A percentile compares a stretch with the other conserved stretches of the same genome.
These are phyloP conservation scores for Zoysia japonica DNA, from an alignment of 176 grass and related monocot genomes.

Conservation along the genomic window DNA sequence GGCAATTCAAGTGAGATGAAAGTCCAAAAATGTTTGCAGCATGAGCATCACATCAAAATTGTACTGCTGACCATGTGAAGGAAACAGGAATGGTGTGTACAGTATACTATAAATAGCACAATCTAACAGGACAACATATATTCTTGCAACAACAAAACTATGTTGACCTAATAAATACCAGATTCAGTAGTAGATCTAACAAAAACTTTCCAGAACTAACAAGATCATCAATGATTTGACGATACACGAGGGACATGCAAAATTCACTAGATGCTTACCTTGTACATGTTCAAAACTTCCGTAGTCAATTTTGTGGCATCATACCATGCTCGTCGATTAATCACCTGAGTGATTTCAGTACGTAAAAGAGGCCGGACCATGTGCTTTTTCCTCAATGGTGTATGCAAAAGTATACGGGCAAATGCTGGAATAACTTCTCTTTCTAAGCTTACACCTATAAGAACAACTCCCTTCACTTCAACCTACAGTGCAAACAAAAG, in stretches of 20 bases:
- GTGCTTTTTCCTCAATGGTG: slow-evolving; percentile 90
- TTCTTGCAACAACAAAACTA: slow-evolving; percentile 4
- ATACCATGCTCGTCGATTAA: slow-evolving; percentile 89
- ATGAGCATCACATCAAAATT: slow-evolving; percentile 1
- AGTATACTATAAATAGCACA: not conserved
- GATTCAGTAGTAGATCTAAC: slow-evolving; percentile 7
- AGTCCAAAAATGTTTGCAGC: slow-evolving; percentile 9
- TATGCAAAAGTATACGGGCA: slow-evolving; percentile 93
- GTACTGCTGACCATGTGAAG: not conserved
- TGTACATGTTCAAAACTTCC: slow-evolving; percentile 82
- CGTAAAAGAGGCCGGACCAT: slow-evolving; percentile 89
- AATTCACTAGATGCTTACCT: slow-evolving; percentile 51
- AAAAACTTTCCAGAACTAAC: slow-evolving; percentile 19
- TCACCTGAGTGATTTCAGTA: slow-evolving; percentile 95
- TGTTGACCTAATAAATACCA: not conserved
- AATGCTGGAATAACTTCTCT: slow-evolving; percentile 96
- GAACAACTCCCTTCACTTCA: slow-evolving; percentile 93
- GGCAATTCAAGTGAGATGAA: not conserved
- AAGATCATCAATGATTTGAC: not conserved
- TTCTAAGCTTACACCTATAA: slow-evolving; percentile 85
- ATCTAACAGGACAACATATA: not conserved
- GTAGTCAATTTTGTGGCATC: slow-evolving; percentile 90
- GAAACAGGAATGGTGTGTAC: not conserved
- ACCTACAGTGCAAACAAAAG: slow-evolving; percentile 47
- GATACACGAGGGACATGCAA: not conserved